Evolutionary conservation across 768 basidiomycete genomes (phyloP), one percentile per base, ranked within the genome.

Genomic region (Rhodotorula taiwanensis): DNA sequence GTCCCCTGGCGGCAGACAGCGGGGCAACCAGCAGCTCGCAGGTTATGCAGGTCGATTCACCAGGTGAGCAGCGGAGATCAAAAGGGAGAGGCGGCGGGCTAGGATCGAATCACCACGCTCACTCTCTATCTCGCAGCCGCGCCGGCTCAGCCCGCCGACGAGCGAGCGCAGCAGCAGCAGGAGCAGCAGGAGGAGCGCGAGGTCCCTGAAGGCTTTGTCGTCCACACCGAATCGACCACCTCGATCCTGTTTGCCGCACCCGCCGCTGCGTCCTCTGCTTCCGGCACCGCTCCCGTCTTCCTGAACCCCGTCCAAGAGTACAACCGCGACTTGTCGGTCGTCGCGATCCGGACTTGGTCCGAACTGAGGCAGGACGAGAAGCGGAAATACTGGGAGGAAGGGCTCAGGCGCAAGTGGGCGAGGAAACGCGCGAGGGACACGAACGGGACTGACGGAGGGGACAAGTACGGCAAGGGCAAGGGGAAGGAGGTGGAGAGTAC

Each of bases 281-380:
- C 36, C 36, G 61, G 58, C 20, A 33, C 64, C 21, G 87, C 89
- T 66, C 86, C 88, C 60, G 89, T 93, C 4, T 99, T 99, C 76
- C 77, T 98, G 64, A 99, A 99, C 74, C 94, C 95, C 10, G 86
- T 97, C 18, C 95, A 99, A 74, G 90, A 99, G 76, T 99, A 95
- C 80, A 99, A 99, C 77, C 82, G 95, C 43, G 95, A 99, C 77
- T 76, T 89, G 50, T 91, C 88, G 67, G 85, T 97, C 47, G 89
- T 91, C 27, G 87, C 87, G 68, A 97, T 99, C 59, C 80, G 84
- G 34, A 83, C 85, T 6, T 99, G 91, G 91, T 86, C 87, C 62
- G 87, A 92, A 72, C 79, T 84, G 58, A 55, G 82, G 44, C 82
- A 86, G 73, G 80, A 77, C 72, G 77, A 78, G 58, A 90, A 86